Conservation (phyloP, 2,329 filamentous ascomycete species). For the Fusarium citri region DNA sequence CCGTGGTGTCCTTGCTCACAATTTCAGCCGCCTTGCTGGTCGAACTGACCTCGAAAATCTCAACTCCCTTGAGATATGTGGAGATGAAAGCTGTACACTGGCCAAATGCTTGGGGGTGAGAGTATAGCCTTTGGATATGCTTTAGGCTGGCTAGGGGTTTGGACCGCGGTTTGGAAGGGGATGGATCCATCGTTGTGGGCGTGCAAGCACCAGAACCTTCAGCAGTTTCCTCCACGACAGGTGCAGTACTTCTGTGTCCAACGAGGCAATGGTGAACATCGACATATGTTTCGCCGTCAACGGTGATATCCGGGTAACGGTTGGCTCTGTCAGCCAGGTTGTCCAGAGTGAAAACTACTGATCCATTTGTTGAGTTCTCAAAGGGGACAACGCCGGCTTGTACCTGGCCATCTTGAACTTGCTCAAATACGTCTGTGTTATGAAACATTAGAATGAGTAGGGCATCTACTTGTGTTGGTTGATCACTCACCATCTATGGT, state of each 20-base stretch:
- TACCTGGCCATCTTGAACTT: slow-evolving; percentile 74
- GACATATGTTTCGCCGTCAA: slow-evolving; percentile 87
- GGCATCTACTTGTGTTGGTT: background rate
- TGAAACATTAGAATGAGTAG: slow-evolving; percentile 17
- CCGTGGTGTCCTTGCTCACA: slow-evolving; percentile 68
- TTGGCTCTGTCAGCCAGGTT: slow-evolving; percentile 80
- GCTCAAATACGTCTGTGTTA: slow-evolving; percentile 77
- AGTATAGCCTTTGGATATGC: slow-evolving; percentile 82
- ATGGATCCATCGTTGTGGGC: slow-evolving; percentile 60
- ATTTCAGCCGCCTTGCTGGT: slow-evolving; percentile 89
- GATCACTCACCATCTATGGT: slow-evolving; percentile 62
- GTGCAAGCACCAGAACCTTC: slow-evolving; percentile 60
- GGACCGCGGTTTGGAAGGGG: slow-evolving; percentile 57
- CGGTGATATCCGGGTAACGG: slow-evolving; percentile 74
- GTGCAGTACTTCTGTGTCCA: slow-evolving; percentile 57
- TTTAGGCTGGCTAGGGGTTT: slow-evolving; percentile 64
- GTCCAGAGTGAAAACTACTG: slow-evolving; percentile 90
- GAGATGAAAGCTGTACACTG: slow-evolving; percentile 85
- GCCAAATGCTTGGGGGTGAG: slow-evolving; percentile 94
- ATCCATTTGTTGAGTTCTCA: slow-evolving; percentile 95
- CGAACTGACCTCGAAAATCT: slow-evolving; percentile 84
- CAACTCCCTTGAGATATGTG: slow-evolving; percentile 75
- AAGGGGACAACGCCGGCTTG: slow-evolving; percentile 88
- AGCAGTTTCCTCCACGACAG: slow-evolving; percentile 45
- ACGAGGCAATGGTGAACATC: slow-evolving; percentile 90